Conservation (phyloP, 306 rosid species). For the Herpetospermum pedunculosum region DNA sequence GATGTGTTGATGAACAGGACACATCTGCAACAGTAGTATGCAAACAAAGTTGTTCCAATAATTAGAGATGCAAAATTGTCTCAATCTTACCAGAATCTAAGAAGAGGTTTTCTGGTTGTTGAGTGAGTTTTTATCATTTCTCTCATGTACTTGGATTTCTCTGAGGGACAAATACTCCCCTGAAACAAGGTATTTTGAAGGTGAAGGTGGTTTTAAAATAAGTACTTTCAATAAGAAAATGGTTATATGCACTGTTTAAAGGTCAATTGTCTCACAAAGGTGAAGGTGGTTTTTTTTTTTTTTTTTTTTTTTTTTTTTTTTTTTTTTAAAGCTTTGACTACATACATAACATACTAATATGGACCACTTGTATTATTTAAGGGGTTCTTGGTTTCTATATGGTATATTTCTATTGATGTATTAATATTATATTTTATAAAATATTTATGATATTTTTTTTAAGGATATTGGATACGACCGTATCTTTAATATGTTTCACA, state of each 20-base stretch:
- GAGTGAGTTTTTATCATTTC: not conserved
- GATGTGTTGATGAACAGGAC: not conserved
- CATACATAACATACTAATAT: too few relatives aligned
- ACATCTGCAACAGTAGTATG: not conserved
- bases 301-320: not conserved
- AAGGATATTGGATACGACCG: not conserved
- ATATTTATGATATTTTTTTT: not conserved
- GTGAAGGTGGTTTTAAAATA: not conserved
- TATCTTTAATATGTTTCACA: not conserved
- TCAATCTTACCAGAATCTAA: not conserved
- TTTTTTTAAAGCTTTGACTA: not conserved
- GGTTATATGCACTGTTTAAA: not conserved
- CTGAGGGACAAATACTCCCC: not conserved
- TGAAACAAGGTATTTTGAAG: not conserved
- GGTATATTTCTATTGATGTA: not conserved
- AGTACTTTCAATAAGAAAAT: not conserved
- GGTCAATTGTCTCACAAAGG: not conserved
- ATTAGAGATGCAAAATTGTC: constrained; percentile 1
- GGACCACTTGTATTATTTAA: not conserved
- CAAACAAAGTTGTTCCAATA: not conserved
- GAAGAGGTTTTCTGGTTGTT: not conserved
- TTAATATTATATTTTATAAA: not conserved
- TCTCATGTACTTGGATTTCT: not conserved
- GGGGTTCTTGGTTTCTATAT: not conserved
- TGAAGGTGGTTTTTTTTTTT: too few relatives aligned